A percentile compares a stretch with the other conserved stretches of the same genome.
phyloP scores from a whole-genome alignment of 2,329 filamentous ascomycete genomes.

The Calonectria honghensis region DNA sequence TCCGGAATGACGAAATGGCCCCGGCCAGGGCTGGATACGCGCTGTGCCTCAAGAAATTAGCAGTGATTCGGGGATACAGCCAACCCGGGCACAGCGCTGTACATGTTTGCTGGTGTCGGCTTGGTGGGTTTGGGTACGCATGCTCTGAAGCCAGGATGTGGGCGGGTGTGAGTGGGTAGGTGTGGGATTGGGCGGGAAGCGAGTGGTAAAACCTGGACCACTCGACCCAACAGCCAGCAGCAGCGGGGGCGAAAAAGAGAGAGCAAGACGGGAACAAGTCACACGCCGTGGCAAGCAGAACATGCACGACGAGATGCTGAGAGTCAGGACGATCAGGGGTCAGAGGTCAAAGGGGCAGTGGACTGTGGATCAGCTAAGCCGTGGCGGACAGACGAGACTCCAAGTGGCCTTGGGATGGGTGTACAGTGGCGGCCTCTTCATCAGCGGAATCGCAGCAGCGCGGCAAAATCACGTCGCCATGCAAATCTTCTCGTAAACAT shows the following conservation, averaged over 20 bases:
- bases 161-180: constrained; percentile 18
- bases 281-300: not conserved
- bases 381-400: not conserved
- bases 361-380: constrained; percentile 9
- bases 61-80: constrained; percentile 7
- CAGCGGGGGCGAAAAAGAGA: not conserved
- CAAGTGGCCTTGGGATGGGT: not conserved
- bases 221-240: not conserved
- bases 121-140: not conserved
- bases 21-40: not conserved
- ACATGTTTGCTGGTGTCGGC: not conserved
- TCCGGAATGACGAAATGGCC: not conserved
- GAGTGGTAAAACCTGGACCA: not conserved
- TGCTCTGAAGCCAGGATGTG: constrained; percentile 2
- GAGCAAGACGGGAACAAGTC: not conserved
- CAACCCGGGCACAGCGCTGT: constrained; percentile 5
- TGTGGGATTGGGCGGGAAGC: constrained; percentile 15
- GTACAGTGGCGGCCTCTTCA: not conserved
- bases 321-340: constrained; percentile 18
- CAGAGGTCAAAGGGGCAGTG: not conserved
- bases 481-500: constrained; percentile 8
- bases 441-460: not conserved
- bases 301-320: not conserved
- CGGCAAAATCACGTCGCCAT: not conserved
- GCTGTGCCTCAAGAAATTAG: constrained; percentile 19